Conservation (phyloP, 345 rosid species). For the Hirschfeldia incana region DNA sequence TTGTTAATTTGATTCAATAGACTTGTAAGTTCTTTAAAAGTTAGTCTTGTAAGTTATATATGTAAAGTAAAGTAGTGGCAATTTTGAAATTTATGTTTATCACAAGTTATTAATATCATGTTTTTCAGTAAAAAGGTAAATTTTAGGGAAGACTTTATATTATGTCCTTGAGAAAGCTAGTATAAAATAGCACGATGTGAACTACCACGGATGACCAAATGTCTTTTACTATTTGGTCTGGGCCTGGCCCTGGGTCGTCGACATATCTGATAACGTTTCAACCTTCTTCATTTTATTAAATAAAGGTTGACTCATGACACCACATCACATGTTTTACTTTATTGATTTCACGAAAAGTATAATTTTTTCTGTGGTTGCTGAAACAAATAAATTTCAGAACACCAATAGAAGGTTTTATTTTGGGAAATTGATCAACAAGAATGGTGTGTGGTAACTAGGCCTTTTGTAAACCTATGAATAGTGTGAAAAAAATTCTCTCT, state of each 20-base stretch:
- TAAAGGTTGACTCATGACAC: neutral
- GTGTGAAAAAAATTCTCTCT: too few relatives aligned
- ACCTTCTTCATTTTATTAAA: neutral
- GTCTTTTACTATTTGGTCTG: neutral
- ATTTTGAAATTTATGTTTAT: neutral
- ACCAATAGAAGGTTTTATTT: neutral
- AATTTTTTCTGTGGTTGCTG: neutral
- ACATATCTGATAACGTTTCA: neutral
- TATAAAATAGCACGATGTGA: neutral
- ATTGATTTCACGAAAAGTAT: neutral
- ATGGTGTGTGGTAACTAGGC: too few relatives aligned
- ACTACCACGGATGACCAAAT: neutral
- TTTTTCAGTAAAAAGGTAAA: neutral
- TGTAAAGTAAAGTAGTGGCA: neutral
- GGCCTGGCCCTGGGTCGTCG: slow-evolving; percentile 20
- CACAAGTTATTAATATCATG: neutral
- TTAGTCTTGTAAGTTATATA: neutral
- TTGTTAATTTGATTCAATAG: neutral
- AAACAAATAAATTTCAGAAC: slow-evolving; percentile 2
- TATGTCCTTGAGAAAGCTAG: neutral
- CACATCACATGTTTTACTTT: neutral
- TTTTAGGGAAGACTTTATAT: neutral
- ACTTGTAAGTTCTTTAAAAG: too few relatives aligned
- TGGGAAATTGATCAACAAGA: too few relatives aligned
- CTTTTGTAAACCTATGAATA: too few relatives aligned